These are phyloP conservation scores for Arthromyces matolae DNA, from an alignment of 768 basidiomycete genomes.

Conservation along the genomic window DNA sequence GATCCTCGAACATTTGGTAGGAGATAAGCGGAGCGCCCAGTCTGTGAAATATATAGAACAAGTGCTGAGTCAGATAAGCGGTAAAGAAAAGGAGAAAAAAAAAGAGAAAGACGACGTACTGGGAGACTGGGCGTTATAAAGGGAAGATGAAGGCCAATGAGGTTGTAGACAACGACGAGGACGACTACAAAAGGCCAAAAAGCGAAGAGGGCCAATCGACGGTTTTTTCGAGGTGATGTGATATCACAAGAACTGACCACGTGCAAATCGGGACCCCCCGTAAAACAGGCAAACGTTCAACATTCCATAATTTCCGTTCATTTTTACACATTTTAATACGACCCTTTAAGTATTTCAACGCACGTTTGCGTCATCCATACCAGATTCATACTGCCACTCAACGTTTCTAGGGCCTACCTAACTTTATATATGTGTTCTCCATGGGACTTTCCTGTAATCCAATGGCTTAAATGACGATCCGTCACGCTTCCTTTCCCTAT, in stretches of 20 bases:
- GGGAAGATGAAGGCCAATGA: background rate
- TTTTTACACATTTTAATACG: background rate
- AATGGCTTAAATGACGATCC: slow-evolving; percentile 8
- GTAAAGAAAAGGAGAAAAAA: slow-evolving; percentile 18
- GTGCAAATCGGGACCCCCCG: slow-evolving; percentile 31
- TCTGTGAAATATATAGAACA: background rate
- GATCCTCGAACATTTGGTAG: slow-evolving; percentile 17
- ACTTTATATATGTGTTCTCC: slow-evolving; percentile 4
- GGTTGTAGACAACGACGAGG: background rate
- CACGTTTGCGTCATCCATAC: slow-evolving; percentile 15
- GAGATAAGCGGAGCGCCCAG: slow-evolving; percentile 12
- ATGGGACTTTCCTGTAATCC: slow-evolving; percentile 5
- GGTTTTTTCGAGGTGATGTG: slow-evolving; percentile 12
- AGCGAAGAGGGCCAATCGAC: background rate
- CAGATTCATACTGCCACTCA: background rate
- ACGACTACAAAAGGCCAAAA: slow-evolving; percentile 3
- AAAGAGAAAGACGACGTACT: slow-evolving; percentile 15
- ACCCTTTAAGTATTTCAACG: slow-evolving; percentile 7
- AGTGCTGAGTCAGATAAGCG: slow-evolving; percentile 11
- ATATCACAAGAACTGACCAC: slow-evolving; percentile 25
- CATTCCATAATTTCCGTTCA: slow-evolving; percentile 9
- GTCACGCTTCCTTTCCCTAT: background rate
- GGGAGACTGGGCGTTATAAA: background rate
- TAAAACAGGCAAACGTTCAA: slow-evolving; percentile 16
- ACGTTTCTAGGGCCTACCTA: background rate